A percentile compares a stretch with the other conserved stretches of the same genome.
Conservation (phyloP, 371 early-diverging fungal genomes). For the Chytridium lagenaria region DNA sequence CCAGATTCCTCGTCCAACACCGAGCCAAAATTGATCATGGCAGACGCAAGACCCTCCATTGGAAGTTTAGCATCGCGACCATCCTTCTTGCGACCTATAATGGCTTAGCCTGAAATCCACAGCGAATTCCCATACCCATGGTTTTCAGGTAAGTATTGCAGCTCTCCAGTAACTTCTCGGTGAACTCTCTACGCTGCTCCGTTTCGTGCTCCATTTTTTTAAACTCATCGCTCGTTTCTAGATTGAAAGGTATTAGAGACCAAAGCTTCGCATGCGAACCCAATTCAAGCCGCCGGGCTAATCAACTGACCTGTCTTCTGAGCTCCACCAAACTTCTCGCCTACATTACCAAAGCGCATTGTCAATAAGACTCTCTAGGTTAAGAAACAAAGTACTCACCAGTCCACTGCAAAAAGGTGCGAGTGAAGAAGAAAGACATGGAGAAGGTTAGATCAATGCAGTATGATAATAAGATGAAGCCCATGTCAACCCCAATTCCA, state of each 20-base stretch:
- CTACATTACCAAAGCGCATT: slow-evolving; percentile 6
- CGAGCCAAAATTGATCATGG: slow-evolving; percentile 22
- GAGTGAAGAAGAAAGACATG: background rate
- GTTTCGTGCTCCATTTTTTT: slow-evolving; percentile 54
- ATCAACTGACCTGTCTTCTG: slow-evolving; percentile 50
- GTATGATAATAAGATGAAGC: too few species aligned
- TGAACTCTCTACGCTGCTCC: slow-evolving; percentile 45
- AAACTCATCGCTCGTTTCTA: slow-evolving; percentile 58
- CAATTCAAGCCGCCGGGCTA: too few species aligned
- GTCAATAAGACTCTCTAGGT: background rate
- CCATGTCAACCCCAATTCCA: too few species aligned
- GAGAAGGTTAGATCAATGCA: background rate
- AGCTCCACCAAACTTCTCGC: slow-evolving; percentile 51
- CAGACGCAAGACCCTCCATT: slow-evolving; percentile 23
- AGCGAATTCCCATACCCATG: slow-evolving; percentile 46
- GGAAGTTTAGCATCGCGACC: slow-evolving; percentile 29
- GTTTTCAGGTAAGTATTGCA: slow-evolving; percentile 40
- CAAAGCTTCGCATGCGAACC: background rate
- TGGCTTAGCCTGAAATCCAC: too few species aligned
- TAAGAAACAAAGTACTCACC: slow-evolving; percentile 11
- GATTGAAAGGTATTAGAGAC: background rate
- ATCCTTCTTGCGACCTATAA: slow-evolving; percentile 16
- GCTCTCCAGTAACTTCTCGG: slow-evolving; percentile 44
- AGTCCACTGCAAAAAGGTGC: slow-evolving; percentile 18
- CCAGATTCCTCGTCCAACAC: background rate